Evolutionary conservation across 2,329 filamentous ascomycete species (phyloP), one percentile per base, ranked within the genome.

Genomic region (Colletotrichum viniferum): DNA sequence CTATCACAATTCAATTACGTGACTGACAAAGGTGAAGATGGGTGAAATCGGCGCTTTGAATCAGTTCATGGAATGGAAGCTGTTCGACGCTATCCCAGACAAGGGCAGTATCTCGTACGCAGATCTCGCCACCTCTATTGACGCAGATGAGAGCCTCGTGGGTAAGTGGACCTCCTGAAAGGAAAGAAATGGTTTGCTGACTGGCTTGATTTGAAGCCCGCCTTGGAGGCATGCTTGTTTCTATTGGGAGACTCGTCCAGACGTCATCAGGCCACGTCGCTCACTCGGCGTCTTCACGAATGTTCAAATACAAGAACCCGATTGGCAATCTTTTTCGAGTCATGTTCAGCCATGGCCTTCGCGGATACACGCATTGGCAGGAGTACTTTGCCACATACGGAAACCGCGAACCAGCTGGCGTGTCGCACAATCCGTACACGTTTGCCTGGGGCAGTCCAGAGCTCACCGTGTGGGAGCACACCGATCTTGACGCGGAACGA

Each of bases 51-150:
- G 71, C 3, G 80, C 79, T 4, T 21, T 48, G 18, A 48, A 63
- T 14, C 56, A 63, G 34, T 80, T 79, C 60, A 77, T 80, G 48
- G 70, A 78, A 43, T 81, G 80, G 80, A 78, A 79, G 48, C 77
- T 79, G n/a, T 81, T 81, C 48, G 80, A 81, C 74, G 66, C 75
- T 21, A 81, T 81, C 69, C 79, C 80, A 3, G 63, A 77, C 26
- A 58, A 76, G 18, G 78, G 78, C 13, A 68, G 71, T 69, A 79
- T 81, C 34, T 80, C 79, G 7, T 77, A 78, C 64, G 18, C 66
- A 12, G 77, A 79, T 34, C 78, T 81, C 3, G 78, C 80, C 7
- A 43, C 38, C 16, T 76, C 72, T 3, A 34, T 81, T n/a, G 43
- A 78, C 8, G 78, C 79, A 1, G 71, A 79, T 2, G 78, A 80